phyloP scores from a whole-genome alignment of 2,329 filamentous ascomycete genomes.

The Juglanconis sp. region DNA sequence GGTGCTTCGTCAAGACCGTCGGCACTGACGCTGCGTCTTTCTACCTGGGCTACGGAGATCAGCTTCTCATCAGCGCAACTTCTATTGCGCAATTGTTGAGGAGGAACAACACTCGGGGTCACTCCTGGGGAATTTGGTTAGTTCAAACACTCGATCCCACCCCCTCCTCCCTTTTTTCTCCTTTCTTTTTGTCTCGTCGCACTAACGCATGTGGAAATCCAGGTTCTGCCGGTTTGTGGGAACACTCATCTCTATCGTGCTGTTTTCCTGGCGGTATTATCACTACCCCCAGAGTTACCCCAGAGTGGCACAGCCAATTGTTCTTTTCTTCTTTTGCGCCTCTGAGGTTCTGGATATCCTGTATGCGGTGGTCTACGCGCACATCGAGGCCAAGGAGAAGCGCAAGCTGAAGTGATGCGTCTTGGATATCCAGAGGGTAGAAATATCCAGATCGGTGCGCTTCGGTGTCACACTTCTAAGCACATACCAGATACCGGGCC shows the following conservation, averaged over 20 bases:
- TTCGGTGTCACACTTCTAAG: too few species aligned
- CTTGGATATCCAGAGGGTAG: too few species aligned
- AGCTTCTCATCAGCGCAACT: conserved; percentile 3
- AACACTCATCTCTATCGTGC: not conserved
- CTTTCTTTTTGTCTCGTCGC: too few species aligned
- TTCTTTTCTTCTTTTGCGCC: conserved; percentile 1
- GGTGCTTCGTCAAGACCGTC: conserved; percentile 3
- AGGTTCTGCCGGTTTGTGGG: conserved; percentile 8
- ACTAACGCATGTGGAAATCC: not conserved
- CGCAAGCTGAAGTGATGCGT: too few species aligned
- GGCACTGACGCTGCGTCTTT: conserved; percentile 2
- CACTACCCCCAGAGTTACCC: conserved; percentile 13
- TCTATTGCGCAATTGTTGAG: conserved; percentile 14
- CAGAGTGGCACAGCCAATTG: conserved; percentile 7
- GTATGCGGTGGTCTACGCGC: conserved; percentile 7
- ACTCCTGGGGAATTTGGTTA: conserved; percentile 16
- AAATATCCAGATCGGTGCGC: too few species aligned
- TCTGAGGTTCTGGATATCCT: not conserved
- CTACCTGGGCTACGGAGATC: not conserved
- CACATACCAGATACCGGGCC: too few species aligned
- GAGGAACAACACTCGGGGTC: conserved; percentile 12
- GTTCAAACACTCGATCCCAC: not conserved
- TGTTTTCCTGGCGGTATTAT: conserved; percentile 12
- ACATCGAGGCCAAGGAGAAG: too few species aligned
- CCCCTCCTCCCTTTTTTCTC: too few species aligned